Conservation (phyloP, 2,329 filamentous ascomycete genomes). For the Phyllosticta paracitricarpa region DNA sequence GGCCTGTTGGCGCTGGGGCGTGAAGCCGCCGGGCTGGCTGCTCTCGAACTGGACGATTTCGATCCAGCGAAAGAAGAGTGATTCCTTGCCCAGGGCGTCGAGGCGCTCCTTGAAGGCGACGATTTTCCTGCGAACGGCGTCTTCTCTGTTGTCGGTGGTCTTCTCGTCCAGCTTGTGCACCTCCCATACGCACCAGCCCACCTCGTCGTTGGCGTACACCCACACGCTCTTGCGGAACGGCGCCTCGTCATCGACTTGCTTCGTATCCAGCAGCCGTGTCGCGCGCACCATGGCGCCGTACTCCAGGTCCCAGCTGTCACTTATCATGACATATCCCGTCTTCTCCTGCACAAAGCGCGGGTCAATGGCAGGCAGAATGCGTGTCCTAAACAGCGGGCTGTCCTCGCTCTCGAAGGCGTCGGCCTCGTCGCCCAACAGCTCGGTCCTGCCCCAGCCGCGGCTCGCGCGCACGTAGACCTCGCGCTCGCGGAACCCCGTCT, state of each 20-base stretch:
- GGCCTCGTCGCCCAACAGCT: constrained; percentile 39
- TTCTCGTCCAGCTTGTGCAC: constrained; percentile 40
- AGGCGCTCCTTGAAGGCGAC: constrained; percentile 71
- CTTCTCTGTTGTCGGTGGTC: constrained; percentile 40
- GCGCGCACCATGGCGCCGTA: constrained; percentile 72
- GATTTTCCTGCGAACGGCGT: constrained; percentile 61
- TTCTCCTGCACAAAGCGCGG: constrained; percentile 59
- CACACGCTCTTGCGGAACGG: constrained; percentile 60
- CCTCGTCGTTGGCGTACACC: constrained; percentile 22
- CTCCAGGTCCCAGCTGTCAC: constrained; percentile 78
- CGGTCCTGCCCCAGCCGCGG: constrained; percentile 56
- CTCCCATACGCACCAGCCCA: constrained; percentile 58
- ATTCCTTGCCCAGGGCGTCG: constrained; percentile 68
- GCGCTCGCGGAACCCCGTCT: constrained; percentile 62
- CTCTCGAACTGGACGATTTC: constrained; percentile 86
- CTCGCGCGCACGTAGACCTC: constrained; percentile 78
- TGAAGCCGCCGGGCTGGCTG: constrained; percentile 68
- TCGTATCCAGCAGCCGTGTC: constrained; percentile 57
- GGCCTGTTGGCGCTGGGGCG: constrained; percentile 58
- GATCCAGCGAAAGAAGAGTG: constrained; percentile 84
- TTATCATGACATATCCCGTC: constrained; percentile 81
- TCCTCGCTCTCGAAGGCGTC: constrained; percentile 37
- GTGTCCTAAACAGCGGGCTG: constrained; percentile 47
- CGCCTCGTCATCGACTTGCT: constrained; percentile 45
- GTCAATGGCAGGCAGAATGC: constrained; percentile 59